These are phyloP conservation scores for Kodamaea laetipori DNA, from an alignment of 805 yeast genomes.

Conservation along the genomic window DNA sequence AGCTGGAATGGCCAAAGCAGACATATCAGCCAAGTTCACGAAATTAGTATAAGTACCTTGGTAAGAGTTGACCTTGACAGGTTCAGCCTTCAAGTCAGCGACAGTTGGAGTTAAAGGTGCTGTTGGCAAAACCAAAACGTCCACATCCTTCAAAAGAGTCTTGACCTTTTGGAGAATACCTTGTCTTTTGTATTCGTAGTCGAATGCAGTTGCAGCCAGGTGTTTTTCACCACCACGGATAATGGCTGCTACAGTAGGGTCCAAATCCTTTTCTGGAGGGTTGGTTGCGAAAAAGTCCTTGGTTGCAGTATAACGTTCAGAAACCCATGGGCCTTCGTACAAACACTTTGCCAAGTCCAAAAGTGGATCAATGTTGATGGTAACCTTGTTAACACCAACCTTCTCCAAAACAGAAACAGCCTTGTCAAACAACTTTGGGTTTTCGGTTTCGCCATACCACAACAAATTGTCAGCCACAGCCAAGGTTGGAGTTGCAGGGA, in stretches of 20 bases:
- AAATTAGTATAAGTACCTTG: constrained; percentile 99
- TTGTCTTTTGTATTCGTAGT: constrained; percentile 84
- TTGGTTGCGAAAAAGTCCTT: constrained; percentile 68
- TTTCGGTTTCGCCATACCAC: constrained; percentile 83
- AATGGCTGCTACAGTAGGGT: constrained; percentile 79
- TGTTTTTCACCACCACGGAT: constrained; percentile 76
- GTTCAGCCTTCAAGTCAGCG: constrained; percentile 71
- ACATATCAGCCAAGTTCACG: constrained; percentile 89
- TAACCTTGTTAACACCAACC: constrained; percentile 59
- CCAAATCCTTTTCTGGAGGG: constrained; percentile 71
- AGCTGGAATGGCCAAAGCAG: constrained; percentile 88
- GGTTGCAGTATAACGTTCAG: constrained; percentile 87
- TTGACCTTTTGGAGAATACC: constrained; percentile 69
- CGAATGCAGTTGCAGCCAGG: constrained; percentile 81
- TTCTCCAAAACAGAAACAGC: constrained; percentile 54
- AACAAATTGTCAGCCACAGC: constrained; percentile 74
- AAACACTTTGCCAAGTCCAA: constrained; percentile 81
- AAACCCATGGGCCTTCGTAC: constrained; percentile 99
- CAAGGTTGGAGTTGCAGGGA: constrained; percentile 60
- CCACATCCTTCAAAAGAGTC: constrained; percentile 57
- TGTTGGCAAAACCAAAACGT: constrained; percentile 86
- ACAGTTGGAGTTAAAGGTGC: constrained; percentile 91
- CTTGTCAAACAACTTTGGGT: constrained; percentile 64
- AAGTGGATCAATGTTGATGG: constrained; percentile 73
- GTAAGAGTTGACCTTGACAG: constrained; percentile 76